Evolutionary conservation across 2,329 filamentous ascomycete species (phyloP).

Genomic region (Pyricularia pennisetigena): DNA sequence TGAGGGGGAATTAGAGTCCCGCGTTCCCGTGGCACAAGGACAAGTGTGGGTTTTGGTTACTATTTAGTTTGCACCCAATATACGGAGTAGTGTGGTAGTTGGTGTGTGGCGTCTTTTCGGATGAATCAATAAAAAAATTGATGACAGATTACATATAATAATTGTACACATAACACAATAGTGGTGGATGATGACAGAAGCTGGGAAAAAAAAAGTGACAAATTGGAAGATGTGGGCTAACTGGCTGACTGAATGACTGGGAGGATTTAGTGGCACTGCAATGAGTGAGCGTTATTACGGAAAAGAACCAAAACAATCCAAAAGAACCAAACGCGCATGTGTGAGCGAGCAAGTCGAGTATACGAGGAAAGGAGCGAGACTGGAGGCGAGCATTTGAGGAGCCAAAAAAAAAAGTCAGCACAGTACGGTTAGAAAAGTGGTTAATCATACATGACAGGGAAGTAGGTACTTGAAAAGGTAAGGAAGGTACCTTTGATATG

Average conservation of each 20-base stretch:
- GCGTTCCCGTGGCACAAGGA: neutral
- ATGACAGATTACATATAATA: neutral
- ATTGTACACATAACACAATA: neutral
- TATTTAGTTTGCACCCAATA: neutral
- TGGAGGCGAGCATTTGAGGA: neutral
- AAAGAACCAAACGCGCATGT: neutral
- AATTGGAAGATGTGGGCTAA: neutral
- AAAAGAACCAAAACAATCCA: neutral
- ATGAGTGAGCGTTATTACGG: neutral
- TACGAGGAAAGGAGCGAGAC: neutral
- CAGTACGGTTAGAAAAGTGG: neutral
- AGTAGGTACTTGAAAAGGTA: neutral
- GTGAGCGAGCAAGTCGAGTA: neutral
- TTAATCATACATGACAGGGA: neutral
- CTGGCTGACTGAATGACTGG: neutral
- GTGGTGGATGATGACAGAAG: neutral
- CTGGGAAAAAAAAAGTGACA: neutral
- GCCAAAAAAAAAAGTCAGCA: neutral
- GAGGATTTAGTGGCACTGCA: neutral
- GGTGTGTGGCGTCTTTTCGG: neutral
- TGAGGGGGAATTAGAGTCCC: neutral
- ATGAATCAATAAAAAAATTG: neutral
- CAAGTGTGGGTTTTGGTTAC: neutral
- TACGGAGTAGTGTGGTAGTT: neutral
- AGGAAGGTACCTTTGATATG: neutral